Percentiles rank a stretch among this genome's conserved stretches.
Conservation (phyloP, 106 monocot species). For the Dioscorea zingiberensis region DNA sequence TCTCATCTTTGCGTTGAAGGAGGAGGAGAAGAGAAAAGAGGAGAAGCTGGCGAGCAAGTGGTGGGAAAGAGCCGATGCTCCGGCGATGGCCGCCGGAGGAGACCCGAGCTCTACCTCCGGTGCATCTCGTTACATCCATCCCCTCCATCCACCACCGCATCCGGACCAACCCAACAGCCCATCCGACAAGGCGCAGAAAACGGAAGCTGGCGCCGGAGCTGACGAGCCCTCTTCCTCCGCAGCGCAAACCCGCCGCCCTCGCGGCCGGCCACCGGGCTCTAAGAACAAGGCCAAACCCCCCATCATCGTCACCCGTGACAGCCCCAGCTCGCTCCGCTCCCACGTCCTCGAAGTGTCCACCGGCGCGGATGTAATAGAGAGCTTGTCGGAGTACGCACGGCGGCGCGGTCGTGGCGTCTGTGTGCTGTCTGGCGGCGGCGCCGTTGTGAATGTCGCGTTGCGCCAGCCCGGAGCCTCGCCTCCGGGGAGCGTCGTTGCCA, state of each 20-base stretch:
- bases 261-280: slow-evolving; percentile 45
- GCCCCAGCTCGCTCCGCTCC: slow-evolving; percentile 46
- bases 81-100: slow-evolving; percentile 40
- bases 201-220: slow-evolving; percentile 4
- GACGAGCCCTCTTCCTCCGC: slow-evolving; percentile 3
- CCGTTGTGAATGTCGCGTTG: slow-evolving; percentile 46
- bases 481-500: slow-evolving; percentile 37
- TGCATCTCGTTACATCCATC: slow-evolving; percentile 32
- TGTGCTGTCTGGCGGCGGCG: slow-evolving; percentile 51
- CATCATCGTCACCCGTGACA: slow-evolving; percentile 34
- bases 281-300: slow-evolving; percentile 40
- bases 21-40: neutral
- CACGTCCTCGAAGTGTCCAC: slow-evolving; percentile 54
- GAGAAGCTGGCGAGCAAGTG: slow-evolving; percentile 53
- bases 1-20: neutral
- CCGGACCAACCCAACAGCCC: slow-evolving; percentile 4
- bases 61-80: slow-evolving; percentile 47
- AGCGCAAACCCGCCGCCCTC: slow-evolving; percentile 30
- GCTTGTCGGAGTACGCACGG: slow-evolving; percentile 49
- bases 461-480: slow-evolving; percentile 53
- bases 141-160: slow-evolving; percentile 22
- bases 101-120: slow-evolving; percentile 13
- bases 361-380: slow-evolving; percentile 57
- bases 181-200: slow-evolving; percentile 14
- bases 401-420: slow-evolving; percentile 55